Evolutionary conservation across 225 moss, liverwort and hornwort species (phyloP).

Genomic region (Bryum argenteum): DNA sequence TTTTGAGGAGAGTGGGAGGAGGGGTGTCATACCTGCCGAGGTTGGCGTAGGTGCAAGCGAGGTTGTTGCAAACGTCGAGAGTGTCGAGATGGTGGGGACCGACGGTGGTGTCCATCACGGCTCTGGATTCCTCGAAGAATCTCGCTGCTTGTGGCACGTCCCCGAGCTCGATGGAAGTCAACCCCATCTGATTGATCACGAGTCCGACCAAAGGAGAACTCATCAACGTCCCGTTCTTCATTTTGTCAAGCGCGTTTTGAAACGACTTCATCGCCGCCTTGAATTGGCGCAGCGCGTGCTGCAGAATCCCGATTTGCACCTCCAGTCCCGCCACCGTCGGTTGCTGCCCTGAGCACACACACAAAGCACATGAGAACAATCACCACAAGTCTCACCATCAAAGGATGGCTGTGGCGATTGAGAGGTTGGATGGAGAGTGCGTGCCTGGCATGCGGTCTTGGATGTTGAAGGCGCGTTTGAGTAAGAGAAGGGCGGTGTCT

Average conservation of each 20-base stretch:
- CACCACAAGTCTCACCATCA: no score
- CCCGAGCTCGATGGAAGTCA: constrained; percentile 73
- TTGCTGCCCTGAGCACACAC: constrained; percentile 60
- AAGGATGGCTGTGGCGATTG: no score
- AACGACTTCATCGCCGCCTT: constrained; percentile 49
- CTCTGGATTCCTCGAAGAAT: constrained; percentile 66
- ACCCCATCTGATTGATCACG: constrained; percentile 79
- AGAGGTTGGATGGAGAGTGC: no score
- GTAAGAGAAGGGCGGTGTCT: constrained; percentile 74
- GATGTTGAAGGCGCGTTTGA: constrained; percentile 72
- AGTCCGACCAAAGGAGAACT: constrained; percentile 62
- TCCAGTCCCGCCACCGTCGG: constrained; percentile 73
- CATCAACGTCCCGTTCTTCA: constrained; percentile 60
- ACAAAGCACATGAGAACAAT: no score
- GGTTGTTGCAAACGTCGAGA: constrained; percentile 77
- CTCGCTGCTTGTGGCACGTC: constrained; percentile 56
- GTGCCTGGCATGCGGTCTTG: constrained; percentile 71
- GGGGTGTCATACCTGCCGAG: constrained; percentile 64
- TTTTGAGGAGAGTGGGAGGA: no score
- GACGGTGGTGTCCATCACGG: constrained; percentile 56
- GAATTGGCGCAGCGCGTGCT: constrained; percentile 61
- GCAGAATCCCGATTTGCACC: constrained; percentile 77
- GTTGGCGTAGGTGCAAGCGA: constrained; percentile 81
- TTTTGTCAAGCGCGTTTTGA: constrained; percentile 56
- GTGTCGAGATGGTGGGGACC: constrained; percentile 80